Base-by-base conservation (phyloP, 345 rosid species). In the Moricandia arvensis region DNA sequence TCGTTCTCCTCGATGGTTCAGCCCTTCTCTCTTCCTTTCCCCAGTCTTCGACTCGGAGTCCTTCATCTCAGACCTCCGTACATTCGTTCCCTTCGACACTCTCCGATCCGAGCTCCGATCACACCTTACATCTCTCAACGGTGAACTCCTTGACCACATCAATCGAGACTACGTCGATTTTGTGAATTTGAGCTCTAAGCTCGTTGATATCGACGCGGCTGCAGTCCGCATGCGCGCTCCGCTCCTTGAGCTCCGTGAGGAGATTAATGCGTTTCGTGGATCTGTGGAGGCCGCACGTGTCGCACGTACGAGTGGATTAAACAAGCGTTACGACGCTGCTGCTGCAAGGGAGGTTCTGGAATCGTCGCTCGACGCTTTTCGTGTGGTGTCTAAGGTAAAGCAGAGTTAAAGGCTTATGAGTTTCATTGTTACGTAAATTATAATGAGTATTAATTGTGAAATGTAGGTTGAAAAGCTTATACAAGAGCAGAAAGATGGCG, bases 191-290 rank as follows among this genome's bases (percentile, higher is more conserved):
- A 91, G 94, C 81, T 86, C 98, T 62, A 91, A 96, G 85, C 96
- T 96, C 57, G 97, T 96, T 5, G 97, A 96, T 59, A 90, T 95
- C 57, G 98, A 95, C 26, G 86, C 91, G 7, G 90, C 94, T 47
- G 96, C 91, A 5, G 87, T 88, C 7, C 93, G 97, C n/a, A 92
- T 93, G 97, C 96, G 99, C 7, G 99, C 97, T 3, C 97, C 97
- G 15, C 89, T 95, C 1, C 64, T 95, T 79, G 99, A 88, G 77
- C 88, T 92, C 21, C 82, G 98, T 26, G 97, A 93, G 71, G 93
- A 86, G 91, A 93, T 96, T 70, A 86, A 84, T 59, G 91, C 77
- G 0, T 96, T 93, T 70, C 85, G 98, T 65, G 86, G 85, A 59
- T 77, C 87, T 31, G 89, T 96, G 15, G 90, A 92, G 63, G 82